Base-by-base conservation (phyloP, 2,329 filamentous ascomycete species). In the Aspergillus sp. region DNA sequence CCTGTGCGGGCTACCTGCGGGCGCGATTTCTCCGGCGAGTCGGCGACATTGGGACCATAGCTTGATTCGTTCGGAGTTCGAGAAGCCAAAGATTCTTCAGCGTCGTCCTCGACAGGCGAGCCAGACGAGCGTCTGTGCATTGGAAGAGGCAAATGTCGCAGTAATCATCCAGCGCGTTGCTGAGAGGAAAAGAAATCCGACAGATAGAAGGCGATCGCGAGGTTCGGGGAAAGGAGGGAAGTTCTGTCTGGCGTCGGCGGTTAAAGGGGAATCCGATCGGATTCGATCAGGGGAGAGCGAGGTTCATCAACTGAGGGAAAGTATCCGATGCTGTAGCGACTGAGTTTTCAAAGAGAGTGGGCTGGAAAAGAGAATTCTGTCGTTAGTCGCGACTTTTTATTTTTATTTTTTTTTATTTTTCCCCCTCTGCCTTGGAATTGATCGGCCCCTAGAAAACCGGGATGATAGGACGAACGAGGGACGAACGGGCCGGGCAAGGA, bases 111-210 rank as follows among this genome's bases (percentile, higher is more conserved):
- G 67, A 73, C 70, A 69, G 74, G 74, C 63, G 74, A 76, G 67
- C 73, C 75, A 71, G 77, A 79, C 71, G 73, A 76, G 69, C 75
- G 76, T 76, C 74, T 78, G 70, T 73, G 76, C 77, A 79, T 79
- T 77, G 70, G 75, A 75, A 70, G 71, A 71, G 62, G 65, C 67
- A 66, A 68, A 68, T 65, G 62, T 68, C 66, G 61, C 61, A 65
- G 65, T 67, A 70, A 69, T 74, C 74, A 75, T 75, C 69, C 74
- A 75, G 72, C 65, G 68, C 67, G 66, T 64, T 24, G 45, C 14
- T n/a, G 36, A 14, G 14, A 42, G 36, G 16, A 42, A 42, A 18
- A 7, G 45, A 18, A 14, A 20, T 47, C 45, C 45, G 45, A 65
- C 58, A 58, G 54, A 61, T 53, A 32, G 36, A 55, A 54, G 51